Evolutionary conservation across 73 alveolate genomes (phyloP).

Genomic region (Paramecium tetraurelia): DNA sequence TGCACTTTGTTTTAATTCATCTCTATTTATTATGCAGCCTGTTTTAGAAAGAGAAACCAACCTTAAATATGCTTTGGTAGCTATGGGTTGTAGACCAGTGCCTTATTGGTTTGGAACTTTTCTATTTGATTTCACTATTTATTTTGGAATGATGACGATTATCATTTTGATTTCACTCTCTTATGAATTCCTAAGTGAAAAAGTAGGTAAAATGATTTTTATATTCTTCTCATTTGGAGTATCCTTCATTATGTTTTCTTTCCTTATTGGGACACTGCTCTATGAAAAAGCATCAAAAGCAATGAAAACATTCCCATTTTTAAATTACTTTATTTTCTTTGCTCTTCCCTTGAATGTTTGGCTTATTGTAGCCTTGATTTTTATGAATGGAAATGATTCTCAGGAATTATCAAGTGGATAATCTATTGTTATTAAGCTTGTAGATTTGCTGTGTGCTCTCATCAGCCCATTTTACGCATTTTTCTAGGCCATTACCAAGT

Average conservation of each 20-base stretch:
- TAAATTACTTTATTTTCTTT: not conserved
- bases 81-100: conserved; percentile 61
- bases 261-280: not conserved
- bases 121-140: conserved; percentile 28
- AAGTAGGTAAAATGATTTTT: not conserved
- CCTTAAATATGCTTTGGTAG: conserved; percentile 50
- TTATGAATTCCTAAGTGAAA: not conserved
- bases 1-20: conserved; percentile 54
- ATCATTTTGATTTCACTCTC: not conserved
- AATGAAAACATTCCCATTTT: conserved; percentile 46
- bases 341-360: not conserved
- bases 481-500: not conserved
- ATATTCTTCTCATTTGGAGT: conserved; percentile 19
- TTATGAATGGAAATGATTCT: not conserved
- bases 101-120: conserved; percentile 65
- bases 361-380: not conserved
- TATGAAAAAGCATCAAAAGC: conserved; percentile 21
- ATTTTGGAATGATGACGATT: not conserved
- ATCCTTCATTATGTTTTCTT: not conserved
- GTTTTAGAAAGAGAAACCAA: conserved; percentile 60
- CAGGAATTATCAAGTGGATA: not conserved
- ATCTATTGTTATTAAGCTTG: not conserved
- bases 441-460: not conserved
- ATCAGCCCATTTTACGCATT: conserved; percentile 11
- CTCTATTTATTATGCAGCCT: conserved; percentile 31